Percentiles rank a stretch among this genome's conserved stretches.
phyloP scores from a whole-genome alignment of 768 basidiomycete species.

The Kwoniella europaea region DNA sequence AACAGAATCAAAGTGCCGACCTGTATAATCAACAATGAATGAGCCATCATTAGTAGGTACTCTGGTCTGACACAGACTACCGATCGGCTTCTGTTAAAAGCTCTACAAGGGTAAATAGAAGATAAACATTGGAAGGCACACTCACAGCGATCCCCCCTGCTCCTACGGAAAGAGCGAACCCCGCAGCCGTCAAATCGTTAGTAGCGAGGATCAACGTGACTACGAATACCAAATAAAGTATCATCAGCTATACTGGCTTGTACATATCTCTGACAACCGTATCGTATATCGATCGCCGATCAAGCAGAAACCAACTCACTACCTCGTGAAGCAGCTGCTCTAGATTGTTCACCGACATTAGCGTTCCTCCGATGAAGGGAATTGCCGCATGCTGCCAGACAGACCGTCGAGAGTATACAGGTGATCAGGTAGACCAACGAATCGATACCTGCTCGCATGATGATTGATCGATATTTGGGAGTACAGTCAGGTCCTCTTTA shows the following conservation, averaged over 20 bases:
- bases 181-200: constrained; percentile 16
- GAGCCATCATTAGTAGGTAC: no score
- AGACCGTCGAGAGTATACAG: constrained; percentile 3
- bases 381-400: constrained; percentile 18
- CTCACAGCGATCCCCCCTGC: constrained; percentile 21
- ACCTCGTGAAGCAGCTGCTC: constrained; percentile 1
- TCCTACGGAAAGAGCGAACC: constrained; percentile 20
- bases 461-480: background rate
- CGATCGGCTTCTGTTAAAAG: background rate
- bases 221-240: background rate
- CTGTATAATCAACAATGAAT: background rate
- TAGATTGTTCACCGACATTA: constrained; percentile 18
- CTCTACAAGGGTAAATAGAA: background rate
- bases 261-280: no score
- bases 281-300: background rate
- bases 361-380: constrained; percentile 15
- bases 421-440: constrained; percentile 14
- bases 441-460: constrained; percentile 8
- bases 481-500: background rate
- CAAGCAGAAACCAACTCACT: background rate
- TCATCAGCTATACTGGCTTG: background rate
- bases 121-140: background rate
- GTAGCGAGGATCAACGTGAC: constrained; percentile 17
- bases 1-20: constrained; percentile 32
- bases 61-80: no score